Evolutionary conservation across 371 early-diverging fungal species (phyloP).

Genomic region (Umbelopsis sp.): DNA sequence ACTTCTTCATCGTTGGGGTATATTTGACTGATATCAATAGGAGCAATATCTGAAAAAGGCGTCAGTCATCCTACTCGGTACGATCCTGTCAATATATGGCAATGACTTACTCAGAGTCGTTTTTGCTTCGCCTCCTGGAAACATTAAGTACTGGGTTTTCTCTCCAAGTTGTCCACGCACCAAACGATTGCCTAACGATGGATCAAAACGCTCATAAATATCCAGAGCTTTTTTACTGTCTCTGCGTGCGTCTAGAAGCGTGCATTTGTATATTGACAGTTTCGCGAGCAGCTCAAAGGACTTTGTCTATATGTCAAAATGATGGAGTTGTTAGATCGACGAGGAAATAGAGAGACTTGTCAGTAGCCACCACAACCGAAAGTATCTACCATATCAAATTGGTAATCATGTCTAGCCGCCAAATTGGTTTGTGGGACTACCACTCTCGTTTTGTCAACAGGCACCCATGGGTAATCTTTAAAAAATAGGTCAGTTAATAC

Average conservation of each 20-base stretch:
- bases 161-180: background rate
- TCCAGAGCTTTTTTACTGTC: background rate
- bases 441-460: conserved; percentile 6
- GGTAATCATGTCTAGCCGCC: background rate
- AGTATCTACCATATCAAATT: background rate
- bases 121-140: background rate
- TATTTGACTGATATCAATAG: background rate
- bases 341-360: too few species aligned
- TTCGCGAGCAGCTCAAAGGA: too few species aligned
- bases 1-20: background rate
- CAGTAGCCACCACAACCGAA: too few species aligned
- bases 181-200: conserved; percentile 1
- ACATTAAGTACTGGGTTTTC: background rate
- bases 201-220: conserved; percentile 1
- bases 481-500: background rate
- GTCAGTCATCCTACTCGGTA: background rate
- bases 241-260: background rate
- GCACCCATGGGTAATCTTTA: conserved; percentile 2
- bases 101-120: background rate
- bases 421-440: conserved; percentile 14
- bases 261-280: too few species aligned
- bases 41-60: background rate
- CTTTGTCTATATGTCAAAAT: too few species aligned
- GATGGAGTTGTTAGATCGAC: too few species aligned
- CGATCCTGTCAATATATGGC: background rate